phyloP scores from a whole-genome alignment of 192 early-diverging fungal species.

The Fimicolochytrium jonesii region DNA sequence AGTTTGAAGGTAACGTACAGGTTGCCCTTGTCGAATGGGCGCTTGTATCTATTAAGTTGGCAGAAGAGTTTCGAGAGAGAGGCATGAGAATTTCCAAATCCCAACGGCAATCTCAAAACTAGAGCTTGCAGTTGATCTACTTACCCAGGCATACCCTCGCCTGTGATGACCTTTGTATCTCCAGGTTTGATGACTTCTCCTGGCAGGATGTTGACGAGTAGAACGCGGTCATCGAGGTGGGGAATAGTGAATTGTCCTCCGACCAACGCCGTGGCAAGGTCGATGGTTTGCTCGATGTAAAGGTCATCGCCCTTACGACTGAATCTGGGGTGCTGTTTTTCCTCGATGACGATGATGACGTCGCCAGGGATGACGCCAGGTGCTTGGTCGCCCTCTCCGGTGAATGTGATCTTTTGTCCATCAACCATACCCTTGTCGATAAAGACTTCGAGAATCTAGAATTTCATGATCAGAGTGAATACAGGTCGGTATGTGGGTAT shows the following conservation, averaged over 20 bases:
- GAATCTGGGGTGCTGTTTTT: constrained; percentile 91
- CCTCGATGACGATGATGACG: constrained; percentile 93
- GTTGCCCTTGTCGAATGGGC: constrained; percentile 79
- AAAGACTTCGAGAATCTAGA: constrained; percentile 91
- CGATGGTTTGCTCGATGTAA: constrained; percentile 88
- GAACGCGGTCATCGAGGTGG: constrained; percentile 89
- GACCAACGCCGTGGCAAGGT: constrained; percentile 89
- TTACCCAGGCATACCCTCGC: constrained; percentile 96
- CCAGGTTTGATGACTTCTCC: constrained; percentile 95
- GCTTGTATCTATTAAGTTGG: constrained; percentile 39
- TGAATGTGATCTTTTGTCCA: constrained; percentile 92
- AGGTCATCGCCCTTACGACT: constrained; percentile 91
- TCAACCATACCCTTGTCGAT: constrained; percentile 98
- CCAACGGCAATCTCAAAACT: no score
- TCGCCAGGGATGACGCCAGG: constrained; percentile 95
- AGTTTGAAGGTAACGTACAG: constrained; percentile 91
- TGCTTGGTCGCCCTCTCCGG: constrained; percentile 93
- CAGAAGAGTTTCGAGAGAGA: no score
- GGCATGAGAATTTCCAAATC: no score
- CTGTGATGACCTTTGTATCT: constrained; percentile 77
- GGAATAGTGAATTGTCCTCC: constrained; percentile 89
- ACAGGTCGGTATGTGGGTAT: no score
- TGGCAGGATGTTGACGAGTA: constrained; percentile 85
- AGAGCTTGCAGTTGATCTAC: constrained; percentile 55
- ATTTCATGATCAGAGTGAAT: no score